Conservation (phyloP, 768 basidiomycete genomes). For the Candolleomyces aberdarensis region DNA sequence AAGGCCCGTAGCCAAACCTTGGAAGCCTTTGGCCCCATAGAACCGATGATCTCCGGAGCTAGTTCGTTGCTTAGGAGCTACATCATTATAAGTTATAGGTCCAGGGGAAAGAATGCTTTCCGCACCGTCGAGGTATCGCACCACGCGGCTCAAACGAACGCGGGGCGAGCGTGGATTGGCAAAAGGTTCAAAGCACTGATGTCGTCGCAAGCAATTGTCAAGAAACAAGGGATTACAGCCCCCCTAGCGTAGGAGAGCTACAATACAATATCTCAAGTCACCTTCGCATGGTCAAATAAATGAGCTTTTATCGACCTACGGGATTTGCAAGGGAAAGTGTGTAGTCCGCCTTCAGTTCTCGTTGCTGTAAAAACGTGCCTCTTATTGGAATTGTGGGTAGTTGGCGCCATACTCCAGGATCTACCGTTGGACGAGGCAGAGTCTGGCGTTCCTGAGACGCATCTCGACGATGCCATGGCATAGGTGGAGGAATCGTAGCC, state of each 20-base stretch:
- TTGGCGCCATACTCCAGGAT: background rate
- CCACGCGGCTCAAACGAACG: constrained; percentile 16
- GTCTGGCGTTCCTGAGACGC: background rate
- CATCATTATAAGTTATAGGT: background rate
- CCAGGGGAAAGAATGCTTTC: background rate
- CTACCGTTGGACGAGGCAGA: background rate
- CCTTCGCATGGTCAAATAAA: background rate
- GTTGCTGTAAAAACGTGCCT: background rate
- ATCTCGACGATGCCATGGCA: background rate
- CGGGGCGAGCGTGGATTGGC: constrained; percentile 14
- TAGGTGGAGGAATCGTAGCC: background rate
- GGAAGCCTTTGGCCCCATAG: too few relatives aligned
- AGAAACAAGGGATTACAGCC: constrained; percentile 25
- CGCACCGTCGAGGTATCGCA: constrained; percentile 10
- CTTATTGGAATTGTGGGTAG: background rate
- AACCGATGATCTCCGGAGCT: too few relatives aligned
- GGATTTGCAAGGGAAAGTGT: constrained; percentile 26
- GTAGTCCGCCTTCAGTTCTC: background rate
- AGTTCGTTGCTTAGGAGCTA: background rate
- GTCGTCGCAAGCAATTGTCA: constrained; percentile 21
- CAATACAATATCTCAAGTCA: too few relatives aligned
- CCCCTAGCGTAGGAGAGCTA: constrained; percentile 31
- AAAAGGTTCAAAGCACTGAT: constrained; percentile 22
- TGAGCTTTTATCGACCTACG: constrained; percentile 10
- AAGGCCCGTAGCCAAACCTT: background rate